These are phyloP conservation scores for Purshia tridentata DNA, from an alignment of 306 rosid genomes.

Conservation along the genomic window DNA sequence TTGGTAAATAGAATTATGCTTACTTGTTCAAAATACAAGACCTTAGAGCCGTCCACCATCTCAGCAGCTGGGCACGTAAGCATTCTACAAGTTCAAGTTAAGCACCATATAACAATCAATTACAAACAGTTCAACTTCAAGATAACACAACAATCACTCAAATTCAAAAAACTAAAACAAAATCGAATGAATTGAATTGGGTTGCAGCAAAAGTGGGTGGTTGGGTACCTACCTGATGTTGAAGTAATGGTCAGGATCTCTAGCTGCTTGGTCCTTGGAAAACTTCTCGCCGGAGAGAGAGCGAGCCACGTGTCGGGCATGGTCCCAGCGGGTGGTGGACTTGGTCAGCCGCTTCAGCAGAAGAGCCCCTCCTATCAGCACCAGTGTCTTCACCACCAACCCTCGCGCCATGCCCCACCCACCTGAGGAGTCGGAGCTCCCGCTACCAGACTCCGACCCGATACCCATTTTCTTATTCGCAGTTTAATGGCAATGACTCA, in stretches of 20 bases:
- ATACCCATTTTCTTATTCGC: conserved; percentile 37
- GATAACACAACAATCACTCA: neutral
- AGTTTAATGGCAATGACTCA: neutral
- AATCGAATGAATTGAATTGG: neutral
- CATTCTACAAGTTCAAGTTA: conserved; percentile 29
- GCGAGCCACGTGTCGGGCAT: conserved; percentile 69
- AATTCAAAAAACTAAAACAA: neutral
- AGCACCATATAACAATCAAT: neutral
- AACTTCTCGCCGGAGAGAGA: conserved; percentile 91
- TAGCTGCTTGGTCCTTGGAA: conserved; percentile 86
- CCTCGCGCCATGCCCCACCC: conserved; percentile 78
- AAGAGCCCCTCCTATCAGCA: conserved; percentile 83
- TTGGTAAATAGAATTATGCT: conserved; percentile 7
- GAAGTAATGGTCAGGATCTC: conserved; percentile 93
- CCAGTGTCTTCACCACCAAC: conserved; percentile 57
- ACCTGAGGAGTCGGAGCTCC: conserved; percentile 17
- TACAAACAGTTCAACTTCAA: neutral
- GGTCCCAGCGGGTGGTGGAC: conserved; percentile 99
- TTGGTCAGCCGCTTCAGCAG: conserved; percentile 85
- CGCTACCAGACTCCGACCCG: conserved; percentile 32
- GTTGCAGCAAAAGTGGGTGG: neutral
- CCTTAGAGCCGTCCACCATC: conserved; percentile 85
- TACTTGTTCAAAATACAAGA: conserved; percentile 89
- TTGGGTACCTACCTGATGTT: conserved; percentile 57
- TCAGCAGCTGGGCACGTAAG: conserved; percentile 93